Conservation (phyloP, 2,329 filamentous ascomycete species). For the Fusarium temperatum region DNA sequence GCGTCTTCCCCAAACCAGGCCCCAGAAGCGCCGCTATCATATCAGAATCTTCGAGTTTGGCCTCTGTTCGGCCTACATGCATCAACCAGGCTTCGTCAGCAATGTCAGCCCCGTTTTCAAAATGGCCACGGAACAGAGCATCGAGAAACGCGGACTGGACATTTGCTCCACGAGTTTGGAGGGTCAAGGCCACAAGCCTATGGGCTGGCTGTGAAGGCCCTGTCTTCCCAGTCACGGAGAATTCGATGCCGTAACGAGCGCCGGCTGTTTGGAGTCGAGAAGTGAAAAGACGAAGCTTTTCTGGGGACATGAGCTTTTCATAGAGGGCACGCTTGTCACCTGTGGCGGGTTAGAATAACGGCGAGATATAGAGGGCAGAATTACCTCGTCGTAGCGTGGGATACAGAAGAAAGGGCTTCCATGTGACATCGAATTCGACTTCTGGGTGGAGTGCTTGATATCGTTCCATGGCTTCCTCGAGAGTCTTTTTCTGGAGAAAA, state of each 20-base stretch:
- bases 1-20: constrained; percentile 37
- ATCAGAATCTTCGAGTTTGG: constrained; percentile 43
- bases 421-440: constrained; percentile 56
- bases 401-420: constrained; percentile 58
- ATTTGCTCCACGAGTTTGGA: constrained; percentile 41
- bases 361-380: not conserved
- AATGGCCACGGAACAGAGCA: constrained; percentile 54
- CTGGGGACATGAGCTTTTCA: constrained; percentile 42
- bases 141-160: constrained; percentile 54
- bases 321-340: constrained; percentile 52
- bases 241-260: constrained; percentile 49
- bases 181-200: constrained; percentile 56
- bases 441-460: constrained; percentile 53
- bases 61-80: constrained; percentile 44
- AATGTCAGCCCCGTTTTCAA: constrained; percentile 54
- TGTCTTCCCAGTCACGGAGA: constrained; percentile 53
- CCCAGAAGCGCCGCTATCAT: constrained; percentile 45
- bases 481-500: constrained; percentile 58
- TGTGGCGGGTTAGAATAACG: constrained; percentile 2
- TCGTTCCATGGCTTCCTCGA: constrained; percentile 55
- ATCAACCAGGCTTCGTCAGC: constrained; percentile 52
- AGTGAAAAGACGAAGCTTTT: constrained; percentile 41
- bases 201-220: constrained; percentile 58
- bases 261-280: constrained; percentile 47
- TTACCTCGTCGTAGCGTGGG: constrained; percentile 46